Conservation (phyloP, 2,329 filamentous ascomycete genomes). For the Apiospora koreana region DNA sequence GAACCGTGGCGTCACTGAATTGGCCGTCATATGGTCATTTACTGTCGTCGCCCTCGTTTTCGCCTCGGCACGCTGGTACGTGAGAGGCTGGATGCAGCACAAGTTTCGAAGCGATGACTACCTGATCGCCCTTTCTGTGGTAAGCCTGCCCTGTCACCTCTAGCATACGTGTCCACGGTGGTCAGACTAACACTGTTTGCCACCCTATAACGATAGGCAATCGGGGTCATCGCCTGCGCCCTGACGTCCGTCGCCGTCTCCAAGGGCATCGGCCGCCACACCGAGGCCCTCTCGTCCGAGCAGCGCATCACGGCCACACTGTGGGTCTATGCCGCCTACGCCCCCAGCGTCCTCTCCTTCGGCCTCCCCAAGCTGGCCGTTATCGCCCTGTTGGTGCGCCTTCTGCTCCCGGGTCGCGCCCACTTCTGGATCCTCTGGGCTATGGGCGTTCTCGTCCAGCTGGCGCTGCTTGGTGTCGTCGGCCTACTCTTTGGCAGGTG, state of each 20-base stretch:
- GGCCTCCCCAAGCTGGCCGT: conserved; percentile 9
- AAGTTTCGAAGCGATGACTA: conserved; percentile 39
- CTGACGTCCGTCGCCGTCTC: background rate
- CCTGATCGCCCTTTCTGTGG: conserved; percentile 35
- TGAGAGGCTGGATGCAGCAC: conserved; percentile 29
- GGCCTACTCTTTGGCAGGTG: background rate
- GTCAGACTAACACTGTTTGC: background rate
- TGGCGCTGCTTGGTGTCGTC: background rate
- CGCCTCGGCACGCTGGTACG: conserved; percentile 31
- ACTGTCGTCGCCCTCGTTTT: conserved; percentile 31
- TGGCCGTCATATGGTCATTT: conserved; percentile 32
- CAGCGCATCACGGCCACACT: background rate
- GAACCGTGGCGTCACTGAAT: conserved; percentile 29
- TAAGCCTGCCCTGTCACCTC: conserved; percentile 18
- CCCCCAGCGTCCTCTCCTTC: conserved; percentile 5
- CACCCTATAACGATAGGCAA: background rate
- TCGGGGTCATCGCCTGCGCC: background rate
- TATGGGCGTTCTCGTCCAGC: background rate
- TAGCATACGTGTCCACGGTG: too few relatives aligned
- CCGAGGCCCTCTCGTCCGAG: background rate
- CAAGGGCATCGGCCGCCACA: conserved; percentile 1
- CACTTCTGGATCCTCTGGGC: background rate
- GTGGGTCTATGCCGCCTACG: background rate
- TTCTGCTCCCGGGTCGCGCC: background rate
- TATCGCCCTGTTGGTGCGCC: background rate